Percentiles rank a stretch among this genome's conserved stretches.
These are phyloP conservation scores for Musa balbisiana DNA, from an alignment of 202 grass and related monocot genomes.

Conservation along the genomic window DNA sequence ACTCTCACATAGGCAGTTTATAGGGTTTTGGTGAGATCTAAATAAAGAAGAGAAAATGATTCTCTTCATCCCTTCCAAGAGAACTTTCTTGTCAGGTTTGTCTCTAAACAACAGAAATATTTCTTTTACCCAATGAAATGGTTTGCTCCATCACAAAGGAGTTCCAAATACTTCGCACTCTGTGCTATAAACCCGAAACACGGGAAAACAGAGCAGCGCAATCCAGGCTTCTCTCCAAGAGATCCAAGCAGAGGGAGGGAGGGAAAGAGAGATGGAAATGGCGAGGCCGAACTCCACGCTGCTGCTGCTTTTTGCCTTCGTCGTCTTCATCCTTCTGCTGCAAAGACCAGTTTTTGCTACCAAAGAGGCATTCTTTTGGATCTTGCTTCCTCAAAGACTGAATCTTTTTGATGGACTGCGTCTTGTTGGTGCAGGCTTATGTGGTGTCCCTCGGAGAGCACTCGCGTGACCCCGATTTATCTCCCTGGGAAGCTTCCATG, in stretches of 20 bases:
- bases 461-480: slow-evolving; percentile 14
- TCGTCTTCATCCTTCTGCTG: slow-evolving; percentile 23
- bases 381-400: background rate
- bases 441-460: slow-evolving; percentile 67
- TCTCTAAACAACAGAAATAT: no score
- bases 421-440: slow-evolving; percentile 30
- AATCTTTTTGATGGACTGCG: background rate
- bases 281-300: background rate
- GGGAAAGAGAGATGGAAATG: background rate
- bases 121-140: no score
- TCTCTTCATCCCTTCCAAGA: no score
- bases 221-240: background rate
- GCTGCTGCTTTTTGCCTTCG: background rate
- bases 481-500: slow-evolving; percentile 17
- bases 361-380: background rate
- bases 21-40: no score
- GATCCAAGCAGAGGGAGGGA: background rate
- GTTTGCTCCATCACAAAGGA: no score
- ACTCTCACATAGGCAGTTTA: no score
- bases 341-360: slow-evolving; percentile 22
- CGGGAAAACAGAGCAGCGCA: no score
- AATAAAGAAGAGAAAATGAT: no score
- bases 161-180: no score
- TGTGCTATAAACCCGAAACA: no score
- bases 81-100: no score